A percentile compares a stretch with the other conserved stretches of the same genome.
Conservation (phyloP, 139 green algal genomes). For the Micractinium conductrix region DNA sequence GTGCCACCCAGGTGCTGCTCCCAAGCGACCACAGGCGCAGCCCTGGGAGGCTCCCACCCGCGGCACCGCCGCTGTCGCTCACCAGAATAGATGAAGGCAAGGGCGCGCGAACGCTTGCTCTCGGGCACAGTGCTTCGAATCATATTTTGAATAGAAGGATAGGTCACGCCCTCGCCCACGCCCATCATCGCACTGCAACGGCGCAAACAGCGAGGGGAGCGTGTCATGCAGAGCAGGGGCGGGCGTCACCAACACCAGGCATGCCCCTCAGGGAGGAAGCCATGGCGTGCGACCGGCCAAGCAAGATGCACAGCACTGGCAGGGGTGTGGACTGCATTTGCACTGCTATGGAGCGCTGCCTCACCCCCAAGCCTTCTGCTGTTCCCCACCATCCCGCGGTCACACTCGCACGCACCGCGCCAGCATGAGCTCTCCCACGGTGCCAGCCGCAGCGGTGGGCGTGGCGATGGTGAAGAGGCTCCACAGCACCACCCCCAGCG, state of each 20-base stretch:
- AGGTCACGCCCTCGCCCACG: conserved; percentile 83
- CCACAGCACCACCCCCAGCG: conserved; percentile 76
- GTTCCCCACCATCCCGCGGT: background rate
- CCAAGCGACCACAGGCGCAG: no score
- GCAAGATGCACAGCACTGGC: no score
- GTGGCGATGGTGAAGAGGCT: conserved; percentile 80
- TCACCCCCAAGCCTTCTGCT: no score
- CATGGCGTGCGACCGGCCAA: no score
- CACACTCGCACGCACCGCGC: conserved; percentile 14
- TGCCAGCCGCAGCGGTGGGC: conserved; percentile 58
- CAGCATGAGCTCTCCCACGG: conserved; percentile 41
- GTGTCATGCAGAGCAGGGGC: no score
- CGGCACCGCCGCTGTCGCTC: background rate
- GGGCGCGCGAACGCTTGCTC: conserved; percentile 48
- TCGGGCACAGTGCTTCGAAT: conserved; percentile 57
- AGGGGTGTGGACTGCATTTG: no score
- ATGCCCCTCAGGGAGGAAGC: no score
- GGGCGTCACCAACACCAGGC: no score
- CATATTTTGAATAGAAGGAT: conserved; percentile 78
- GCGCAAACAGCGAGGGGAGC: no score
- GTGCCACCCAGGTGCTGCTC: no score
- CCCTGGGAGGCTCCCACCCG: background rate
- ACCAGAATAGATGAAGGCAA: conserved; percentile 66
- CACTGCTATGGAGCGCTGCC: no score
- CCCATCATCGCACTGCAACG: conserved; percentile 72